A percentile compares a stretch with the other conserved stretches of the same genome.
phyloP scores from a whole-genome alignment of 2,329 filamentous ascomycete genomes.

The Paraphaeosphaeria minitans region DNA sequence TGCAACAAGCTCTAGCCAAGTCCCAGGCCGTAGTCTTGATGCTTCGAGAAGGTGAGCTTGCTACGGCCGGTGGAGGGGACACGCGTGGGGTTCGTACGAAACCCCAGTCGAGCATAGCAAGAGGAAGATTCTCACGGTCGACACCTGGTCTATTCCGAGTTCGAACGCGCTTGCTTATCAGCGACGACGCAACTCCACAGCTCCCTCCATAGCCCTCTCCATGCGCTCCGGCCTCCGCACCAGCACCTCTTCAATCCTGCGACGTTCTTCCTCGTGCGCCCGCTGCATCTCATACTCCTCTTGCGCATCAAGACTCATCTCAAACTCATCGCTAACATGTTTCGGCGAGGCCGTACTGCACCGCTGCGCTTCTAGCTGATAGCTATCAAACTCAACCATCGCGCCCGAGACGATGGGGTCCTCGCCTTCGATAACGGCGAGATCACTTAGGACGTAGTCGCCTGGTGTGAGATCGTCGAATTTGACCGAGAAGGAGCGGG shows the following conservation, averaged over 20 bases:
- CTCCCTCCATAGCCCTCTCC: constrained; percentile 23
- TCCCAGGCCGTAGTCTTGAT: background rate
- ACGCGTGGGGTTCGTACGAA: background rate
- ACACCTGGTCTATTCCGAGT: background rate
- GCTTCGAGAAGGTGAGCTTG: background rate
- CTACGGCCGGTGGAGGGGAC: background rate
- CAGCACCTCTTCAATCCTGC: constrained; percentile 19
- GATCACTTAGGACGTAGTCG: constrained; percentile 26
- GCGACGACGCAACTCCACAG: constrained; percentile 30
- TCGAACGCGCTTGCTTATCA: constrained; percentile 15
- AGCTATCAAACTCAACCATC: background rate
- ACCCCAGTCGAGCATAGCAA: too few species aligned
- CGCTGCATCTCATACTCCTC: constrained; percentile 21
- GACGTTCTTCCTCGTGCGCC: constrained; percentile 18
- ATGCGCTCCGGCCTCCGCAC: constrained; percentile 19
- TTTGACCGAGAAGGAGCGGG: constrained; percentile 21
- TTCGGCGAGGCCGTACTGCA: constrained; percentile 3
- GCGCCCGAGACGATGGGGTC: constrained; percentile 2
- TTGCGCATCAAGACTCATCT: constrained; percentile 15
- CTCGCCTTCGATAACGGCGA: constrained; percentile 23
- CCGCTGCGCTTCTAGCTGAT: constrained; percentile 17
- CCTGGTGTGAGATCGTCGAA: constrained; percentile 23
- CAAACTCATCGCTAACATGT: constrained; percentile 1
- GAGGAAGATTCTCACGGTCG: too few species aligned
- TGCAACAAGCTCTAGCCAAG: background rate